These are phyloP conservation scores for Hypomontagnella monticulosa DNA, from an alignment of 495 filamentous ascomycete species.

Conservation along the genomic window DNA sequence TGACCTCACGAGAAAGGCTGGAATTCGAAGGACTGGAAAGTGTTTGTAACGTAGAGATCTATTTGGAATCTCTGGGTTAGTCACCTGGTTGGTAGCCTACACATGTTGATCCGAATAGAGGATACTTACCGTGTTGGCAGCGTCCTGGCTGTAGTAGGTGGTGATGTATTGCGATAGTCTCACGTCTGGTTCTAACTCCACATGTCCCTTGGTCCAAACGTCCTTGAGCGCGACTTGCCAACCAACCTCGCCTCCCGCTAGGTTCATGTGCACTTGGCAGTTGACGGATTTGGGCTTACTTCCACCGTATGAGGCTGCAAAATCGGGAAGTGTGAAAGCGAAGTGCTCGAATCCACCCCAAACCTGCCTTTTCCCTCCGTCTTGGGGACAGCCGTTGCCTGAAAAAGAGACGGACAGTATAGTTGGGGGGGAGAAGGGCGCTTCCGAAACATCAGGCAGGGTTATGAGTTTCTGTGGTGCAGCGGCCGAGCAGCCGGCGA, in stretches of 20 bases:
- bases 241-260: conserved; percentile 19
- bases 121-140: conserved; percentile 31
- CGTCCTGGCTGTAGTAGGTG: conserved; percentile 50
- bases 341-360: conserved; percentile 39
- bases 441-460: conserved; percentile 9
- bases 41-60: conserved; percentile 12
- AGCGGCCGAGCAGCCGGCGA: conserved; percentile 14
- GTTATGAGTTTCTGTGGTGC: conserved; percentile 6
- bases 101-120: not conserved
- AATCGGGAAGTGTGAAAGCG: conserved; percentile 48
- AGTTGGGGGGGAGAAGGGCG: conserved; percentile 25
- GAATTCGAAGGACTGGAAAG: conserved; percentile 9
- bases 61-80: not conserved
- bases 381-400: conserved; percentile 55
- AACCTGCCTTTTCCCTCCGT: conserved; percentile 35
- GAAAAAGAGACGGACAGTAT: conserved; percentile 61
- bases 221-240: conserved; percentile 30
- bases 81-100: not conserved
- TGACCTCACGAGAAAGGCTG: conserved; percentile 7
- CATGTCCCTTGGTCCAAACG: conserved; percentile 48
- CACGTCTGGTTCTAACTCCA: conserved; percentile 47
- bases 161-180: conserved; percentile 47
- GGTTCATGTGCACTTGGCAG: conserved; percentile 27
- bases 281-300: conserved; percentile 29
- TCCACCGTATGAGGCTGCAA: conserved; percentile 49